These are phyloP conservation scores for Metschnikowia proteae DNA, from an alignment of 805 yeast species.

Conservation along the genomic window DNA sequence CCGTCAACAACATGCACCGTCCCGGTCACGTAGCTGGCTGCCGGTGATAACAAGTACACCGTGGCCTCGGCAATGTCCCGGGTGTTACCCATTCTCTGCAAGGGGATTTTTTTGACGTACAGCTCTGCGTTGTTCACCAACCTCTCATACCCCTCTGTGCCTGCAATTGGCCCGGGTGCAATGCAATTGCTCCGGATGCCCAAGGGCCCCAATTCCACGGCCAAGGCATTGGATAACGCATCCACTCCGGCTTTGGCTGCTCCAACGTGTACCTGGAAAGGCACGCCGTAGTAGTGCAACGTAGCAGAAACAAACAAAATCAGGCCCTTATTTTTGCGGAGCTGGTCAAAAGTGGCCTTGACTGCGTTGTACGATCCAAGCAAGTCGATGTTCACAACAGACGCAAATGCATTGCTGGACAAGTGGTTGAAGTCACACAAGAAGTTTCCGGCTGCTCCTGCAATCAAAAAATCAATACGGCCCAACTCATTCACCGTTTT, in stretches of 20 bases:
- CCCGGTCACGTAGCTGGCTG: slow-evolving; percentile 26
- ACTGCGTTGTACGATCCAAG: slow-evolving; percentile 41
- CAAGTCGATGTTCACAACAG: slow-evolving; percentile 38
- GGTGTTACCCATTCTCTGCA: slow-evolving; percentile 25
- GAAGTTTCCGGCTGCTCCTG: slow-evolving; percentile 45
- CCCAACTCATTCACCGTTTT: slow-evolving; percentile 31
- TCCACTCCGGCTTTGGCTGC: slow-evolving; percentile 33
- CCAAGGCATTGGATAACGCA: slow-evolving; percentile 28
- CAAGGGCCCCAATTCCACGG: slow-evolving; percentile 29
- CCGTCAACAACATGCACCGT: slow-evolving; percentile 28
- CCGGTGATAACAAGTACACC: slow-evolving; percentile 26
- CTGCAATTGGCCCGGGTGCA: slow-evolving; percentile 28
- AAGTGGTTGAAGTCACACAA: slow-evolving; percentile 41
- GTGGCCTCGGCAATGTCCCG: slow-evolving; percentile 30
- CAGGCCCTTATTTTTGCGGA: slow-evolving; percentile 36
- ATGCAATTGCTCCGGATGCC: slow-evolving; percentile 27
- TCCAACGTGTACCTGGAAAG: slow-evolving; percentile 32
- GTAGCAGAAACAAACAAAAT: slow-evolving; percentile 40
- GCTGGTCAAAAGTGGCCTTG: slow-evolving; percentile 37
- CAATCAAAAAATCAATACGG: slow-evolving; percentile 41
- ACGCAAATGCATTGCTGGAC: slow-evolving; percentile 39
- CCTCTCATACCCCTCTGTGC: slow-evolving; percentile 27
- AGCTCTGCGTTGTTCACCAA: slow-evolving; percentile 16
- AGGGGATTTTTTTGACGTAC: slow-evolving; percentile 18
- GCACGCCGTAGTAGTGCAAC: slow-evolving; percentile 42